Evolutionary conservation across 768 basidiomycete genomes (phyloP), one percentile per base, ranked within the genome.

Genomic region (Candolleomyces eurysporus): DNA sequence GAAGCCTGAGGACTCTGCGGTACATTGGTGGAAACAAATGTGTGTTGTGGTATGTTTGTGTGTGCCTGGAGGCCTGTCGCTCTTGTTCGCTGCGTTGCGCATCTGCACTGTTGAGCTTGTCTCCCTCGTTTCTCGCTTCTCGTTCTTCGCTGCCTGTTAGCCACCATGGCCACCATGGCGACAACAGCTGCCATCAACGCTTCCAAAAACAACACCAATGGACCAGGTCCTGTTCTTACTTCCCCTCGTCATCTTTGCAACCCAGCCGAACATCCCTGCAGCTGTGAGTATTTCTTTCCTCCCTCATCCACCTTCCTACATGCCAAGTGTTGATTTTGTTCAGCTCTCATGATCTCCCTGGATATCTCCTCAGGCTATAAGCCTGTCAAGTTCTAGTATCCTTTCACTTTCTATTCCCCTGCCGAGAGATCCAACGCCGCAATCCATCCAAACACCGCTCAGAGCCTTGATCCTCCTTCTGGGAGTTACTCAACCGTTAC

Each of bases 401-500:
- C 68, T 9, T 61, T 65, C 17, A 50, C 69, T 36, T 21, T 57
- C n/a, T 55, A 67, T 4, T 66, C 66, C 42, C 26, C 36, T 16
- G 48, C 57, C 9, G 57, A 58, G 31, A 59, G 65, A 13, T 61
- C 73, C 11, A 52, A 65, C 14, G 65, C 17, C 67, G 46, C 64
- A 52, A 66, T 77, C 26, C 71, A 76, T 53, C 66, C 74, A 3
- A 69, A 75, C 56, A 75, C 63, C 79, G 7, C 75, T 88, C 7
- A 78, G 81, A 51, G 62, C 78, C 8, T 63, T 76, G 5, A 84
- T 83, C 5, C 82, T 92, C 26, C 72, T 85, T 16, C 74, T 88
- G 13, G 82, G 82, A 36, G 80, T 87, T 22, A 89, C 90, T 2
- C 77, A 81, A 10, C 68, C 89, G 62, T 68, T 90, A 52, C 75